These are phyloP conservation scores for Ulota crispa DNA, from an alignment of 225 moss, liverwort and hornwort species.

Conservation along the genomic window DNA sequence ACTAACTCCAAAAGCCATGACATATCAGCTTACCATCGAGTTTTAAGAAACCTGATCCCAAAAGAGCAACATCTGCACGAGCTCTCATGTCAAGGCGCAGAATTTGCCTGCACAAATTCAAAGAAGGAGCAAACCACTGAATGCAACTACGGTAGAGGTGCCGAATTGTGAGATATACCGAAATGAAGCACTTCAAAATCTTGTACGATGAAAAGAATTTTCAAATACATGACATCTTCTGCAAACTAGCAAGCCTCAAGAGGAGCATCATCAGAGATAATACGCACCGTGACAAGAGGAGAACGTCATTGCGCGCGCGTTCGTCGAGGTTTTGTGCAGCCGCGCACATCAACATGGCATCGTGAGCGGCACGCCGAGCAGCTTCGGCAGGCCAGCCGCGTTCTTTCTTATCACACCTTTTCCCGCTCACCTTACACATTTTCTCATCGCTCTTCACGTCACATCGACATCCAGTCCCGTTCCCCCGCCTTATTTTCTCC, in stretches of 20 bases:
- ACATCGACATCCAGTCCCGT: constrained; percentile 30
- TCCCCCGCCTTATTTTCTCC: not conserved
- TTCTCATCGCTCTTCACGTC: constrained; percentile 35
- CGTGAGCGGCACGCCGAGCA: constrained; percentile 56
- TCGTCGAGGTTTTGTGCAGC: constrained; percentile 79
- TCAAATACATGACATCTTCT: not conserved
- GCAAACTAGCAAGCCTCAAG: not conserved
- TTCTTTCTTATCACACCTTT: constrained; percentile 16
- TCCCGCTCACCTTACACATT: constrained; percentile 19
- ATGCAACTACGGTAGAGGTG: not conserved
- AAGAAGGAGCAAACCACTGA: not conserved
- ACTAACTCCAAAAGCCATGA: not conserved
- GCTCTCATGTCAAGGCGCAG: constrained; percentile 77
- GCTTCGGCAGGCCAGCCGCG: constrained; percentile 65
- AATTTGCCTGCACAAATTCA: constrained; percentile 55
- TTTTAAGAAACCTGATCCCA: constrained; percentile 75
- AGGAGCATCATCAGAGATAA: not conserved
- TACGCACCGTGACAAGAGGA: constrained; percentile 62
- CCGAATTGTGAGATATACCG: not conserved
- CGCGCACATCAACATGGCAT: constrained; percentile 65
- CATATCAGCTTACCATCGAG: constrained; percentile 65
- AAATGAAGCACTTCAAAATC: not conserved
- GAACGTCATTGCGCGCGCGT: constrained; percentile 77
- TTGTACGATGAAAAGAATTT: not conserved
- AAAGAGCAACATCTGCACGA: constrained; percentile 71